These are phyloP conservation scores for Penicillium corylophilum DNA, from an alignment of 2,329 filamentous ascomycete genomes.

Conservation along the genomic window DNA sequence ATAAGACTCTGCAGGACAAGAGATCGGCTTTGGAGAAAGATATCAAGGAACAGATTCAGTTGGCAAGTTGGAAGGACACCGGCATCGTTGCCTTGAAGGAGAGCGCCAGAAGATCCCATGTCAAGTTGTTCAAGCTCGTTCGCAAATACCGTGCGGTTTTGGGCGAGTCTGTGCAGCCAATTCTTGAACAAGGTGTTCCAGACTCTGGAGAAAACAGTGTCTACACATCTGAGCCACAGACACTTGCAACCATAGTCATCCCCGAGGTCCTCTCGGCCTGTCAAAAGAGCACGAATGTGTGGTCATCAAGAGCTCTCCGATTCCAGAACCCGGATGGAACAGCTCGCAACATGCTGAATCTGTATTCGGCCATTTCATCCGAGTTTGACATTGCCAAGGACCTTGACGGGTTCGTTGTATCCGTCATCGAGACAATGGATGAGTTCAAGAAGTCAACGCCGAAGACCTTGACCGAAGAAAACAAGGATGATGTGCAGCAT, in stretches of 20 bases:
- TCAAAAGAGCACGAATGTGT: slow-evolving; percentile 28
- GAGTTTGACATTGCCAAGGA: slow-evolving; percentile 58
- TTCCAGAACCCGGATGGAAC: slow-evolving; percentile 71
- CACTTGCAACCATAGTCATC: slow-evolving; percentile 21
- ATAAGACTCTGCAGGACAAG: slow-evolving; percentile 65
- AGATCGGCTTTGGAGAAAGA: slow-evolving; percentile 78
- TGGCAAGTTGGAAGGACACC: slow-evolving; percentile 97
- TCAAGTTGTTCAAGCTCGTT: slow-evolving; percentile 87
- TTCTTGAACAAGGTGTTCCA: slow-evolving; percentile 45
- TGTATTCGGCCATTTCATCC: slow-evolving; percentile 55
- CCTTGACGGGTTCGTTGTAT: slow-evolving; percentile 67
- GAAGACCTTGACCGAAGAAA: slow-evolving; percentile 76
- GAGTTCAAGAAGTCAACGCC: slow-evolving; percentile 85
- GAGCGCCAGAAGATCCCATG: slow-evolving; percentile 85
- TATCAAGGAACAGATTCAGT: slow-evolving; percentile 86
- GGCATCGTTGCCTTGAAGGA: slow-evolving; percentile 88
- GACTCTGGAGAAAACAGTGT: slow-evolving; percentile 30
- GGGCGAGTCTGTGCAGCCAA: slow-evolving; percentile 68
- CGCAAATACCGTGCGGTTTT: slow-evolving; percentile 83
- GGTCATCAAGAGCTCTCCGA: slow-evolving; percentile 57
- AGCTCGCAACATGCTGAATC: slow-evolving; percentile 69
- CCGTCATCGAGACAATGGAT: slow-evolving; percentile 65
- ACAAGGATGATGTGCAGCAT: slow-evolving; percentile 79
- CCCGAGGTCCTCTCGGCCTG: slow-evolving; percentile 36
- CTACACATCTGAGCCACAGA: slow-evolving; percentile 7